Conservation (phyloP, 2,329 filamentous ascomycete genomes). For the Cordyceps tenuipes region DNA sequence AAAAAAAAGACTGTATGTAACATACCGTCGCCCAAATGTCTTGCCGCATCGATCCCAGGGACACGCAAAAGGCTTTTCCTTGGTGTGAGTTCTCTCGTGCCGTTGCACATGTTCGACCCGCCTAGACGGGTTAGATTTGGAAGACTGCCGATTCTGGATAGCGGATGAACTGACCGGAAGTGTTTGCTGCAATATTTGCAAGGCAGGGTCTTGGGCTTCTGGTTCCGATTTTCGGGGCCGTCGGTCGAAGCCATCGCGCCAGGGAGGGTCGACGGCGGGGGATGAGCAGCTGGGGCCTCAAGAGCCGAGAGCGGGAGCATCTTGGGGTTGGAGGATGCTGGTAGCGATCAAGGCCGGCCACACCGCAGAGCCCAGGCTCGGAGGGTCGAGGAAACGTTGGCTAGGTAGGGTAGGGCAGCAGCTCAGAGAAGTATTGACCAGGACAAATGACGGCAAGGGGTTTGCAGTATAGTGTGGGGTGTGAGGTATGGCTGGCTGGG, state of each 20-base stretch:
- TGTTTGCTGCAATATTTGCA: conserved; percentile 57
- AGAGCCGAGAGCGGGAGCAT: conserved; percentile 49
- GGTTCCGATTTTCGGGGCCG: conserved; percentile 43
- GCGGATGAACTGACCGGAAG: conserved; percentile 39
- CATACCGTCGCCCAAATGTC: conserved; percentile 54
- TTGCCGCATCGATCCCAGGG: conserved; percentile 52
- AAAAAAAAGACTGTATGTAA: conserved; percentile 15
- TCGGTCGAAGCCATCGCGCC: conserved; percentile 30
- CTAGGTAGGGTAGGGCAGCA: conserved; percentile 7
- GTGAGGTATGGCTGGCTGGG: neutral
- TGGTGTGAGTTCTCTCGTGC: conserved; percentile 56
- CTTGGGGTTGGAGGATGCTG: conserved; percentile 18
- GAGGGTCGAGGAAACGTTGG: neutral
- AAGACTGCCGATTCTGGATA: neutral
- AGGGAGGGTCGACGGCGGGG: conserved; percentile 17
- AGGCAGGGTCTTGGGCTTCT: conserved; percentile 53
- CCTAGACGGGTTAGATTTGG: conserved; percentile 26
- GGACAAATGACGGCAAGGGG: neutral
- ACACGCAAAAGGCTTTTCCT: conserved; percentile 56
- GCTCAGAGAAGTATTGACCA: neutral
- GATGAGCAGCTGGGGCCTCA: conserved; percentile 34
- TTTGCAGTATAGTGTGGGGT: conserved; percentile 6
- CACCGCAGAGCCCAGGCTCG: neutral
- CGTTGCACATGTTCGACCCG: conserved; percentile 57
- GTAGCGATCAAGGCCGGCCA: neutral